Conservation (phyloP, 176 grass and related monocot species). For the Rhipidocladum racemiflorum region DNA sequence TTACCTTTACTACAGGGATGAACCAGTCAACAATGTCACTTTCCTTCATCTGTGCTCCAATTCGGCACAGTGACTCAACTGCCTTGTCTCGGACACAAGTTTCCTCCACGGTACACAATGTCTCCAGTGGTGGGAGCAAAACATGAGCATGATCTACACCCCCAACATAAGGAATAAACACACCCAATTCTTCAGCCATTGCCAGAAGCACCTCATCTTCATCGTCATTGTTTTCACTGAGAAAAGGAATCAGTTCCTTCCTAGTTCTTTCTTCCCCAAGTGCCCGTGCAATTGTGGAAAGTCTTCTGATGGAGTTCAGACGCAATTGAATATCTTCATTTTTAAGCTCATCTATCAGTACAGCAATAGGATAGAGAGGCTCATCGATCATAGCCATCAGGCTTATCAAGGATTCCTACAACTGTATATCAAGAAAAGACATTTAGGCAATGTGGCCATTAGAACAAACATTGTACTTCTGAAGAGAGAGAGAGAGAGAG, state of each 20-base stretch:
- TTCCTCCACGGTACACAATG: slow-evolving; percentile 86
- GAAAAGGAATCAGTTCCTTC: slow-evolving; percentile 93
- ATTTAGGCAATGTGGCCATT: not conserved
- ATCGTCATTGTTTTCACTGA: slow-evolving; percentile 96
- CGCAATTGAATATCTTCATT: slow-evolving; percentile 96
- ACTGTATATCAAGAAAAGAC: slow-evolving; percentile 1
- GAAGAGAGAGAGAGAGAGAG: not conserved
- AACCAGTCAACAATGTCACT: slow-evolving; percentile 81
- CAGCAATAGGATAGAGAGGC: slow-evolving; percentile 83
- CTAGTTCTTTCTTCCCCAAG: slow-evolving; percentile 91
- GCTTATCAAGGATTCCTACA: slow-evolving; percentile 24
- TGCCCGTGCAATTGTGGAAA: slow-evolving; percentile 88
- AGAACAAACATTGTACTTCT: not conserved
- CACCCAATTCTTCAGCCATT: slow-evolving; percentile 94
- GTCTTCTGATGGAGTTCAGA: slow-evolving; percentile 82
- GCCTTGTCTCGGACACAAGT: slow-evolving; percentile 95
- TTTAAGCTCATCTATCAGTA: slow-evolving; percentile 92
- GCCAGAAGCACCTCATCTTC: slow-evolving; percentile 97
- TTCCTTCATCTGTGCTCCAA: slow-evolving; percentile 94
- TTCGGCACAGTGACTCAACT: slow-evolving; percentile 82
- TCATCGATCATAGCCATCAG: slow-evolving; percentile 81
- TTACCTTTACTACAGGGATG: slow-evolving; percentile 70
- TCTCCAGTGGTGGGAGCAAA: slow-evolving; percentile 81
- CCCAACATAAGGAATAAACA: slow-evolving; percentile 95
- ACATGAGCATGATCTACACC: slow-evolving; percentile 84